These are phyloP conservation scores for Vigna angularis DNA, from an alignment of 306 rosid genomes.

Conservation along the genomic window DNA sequence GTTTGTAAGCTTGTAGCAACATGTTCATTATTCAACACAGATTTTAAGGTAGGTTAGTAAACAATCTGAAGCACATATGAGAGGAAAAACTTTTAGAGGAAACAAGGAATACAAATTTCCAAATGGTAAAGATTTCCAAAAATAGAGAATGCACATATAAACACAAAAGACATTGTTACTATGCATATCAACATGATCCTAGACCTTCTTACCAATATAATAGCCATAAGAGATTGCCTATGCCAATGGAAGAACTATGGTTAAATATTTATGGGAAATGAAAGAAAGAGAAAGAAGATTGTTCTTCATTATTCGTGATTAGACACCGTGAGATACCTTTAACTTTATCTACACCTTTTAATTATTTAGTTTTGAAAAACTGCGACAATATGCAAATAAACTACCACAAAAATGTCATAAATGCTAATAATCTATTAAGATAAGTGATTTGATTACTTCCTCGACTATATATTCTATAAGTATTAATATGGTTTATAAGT, in stretches of 20 bases:
- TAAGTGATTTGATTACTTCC: not conserved
- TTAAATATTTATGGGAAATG: not conserved
- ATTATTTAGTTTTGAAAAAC: not conserved
- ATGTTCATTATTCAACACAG: conserved; percentile 28
- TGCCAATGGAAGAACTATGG: conserved; percentile 31
- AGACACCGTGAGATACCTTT: conserved; percentile 8
- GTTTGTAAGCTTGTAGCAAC: not conserved
- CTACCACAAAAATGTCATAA: not conserved
- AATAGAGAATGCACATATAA: too few relatives aligned
- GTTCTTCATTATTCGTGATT: conserved; percentile 3
- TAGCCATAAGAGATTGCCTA: conserved; percentile 24
- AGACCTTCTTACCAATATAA: not conserved
- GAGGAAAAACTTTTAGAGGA: not conserved
- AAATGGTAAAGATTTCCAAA: conserved; percentile 10
- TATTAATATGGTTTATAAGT: too few relatives aligned
- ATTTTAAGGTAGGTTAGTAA: not conserved
- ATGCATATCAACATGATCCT: conserved; percentile 40
- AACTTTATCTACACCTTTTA: not conserved
- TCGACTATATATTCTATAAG: not conserved
- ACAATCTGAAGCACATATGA: not conserved
- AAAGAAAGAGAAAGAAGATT: conserved; percentile 21
- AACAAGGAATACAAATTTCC: conserved; percentile 31
- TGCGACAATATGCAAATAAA: not conserved
- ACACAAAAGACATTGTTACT: too few relatives aligned
- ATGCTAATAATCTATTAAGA: not conserved